These are phyloP conservation scores for Amauroascus verrucosus DNA, from an alignment of 2,329 filamentous ascomycete genomes.

Conservation along the genomic window DNA sequence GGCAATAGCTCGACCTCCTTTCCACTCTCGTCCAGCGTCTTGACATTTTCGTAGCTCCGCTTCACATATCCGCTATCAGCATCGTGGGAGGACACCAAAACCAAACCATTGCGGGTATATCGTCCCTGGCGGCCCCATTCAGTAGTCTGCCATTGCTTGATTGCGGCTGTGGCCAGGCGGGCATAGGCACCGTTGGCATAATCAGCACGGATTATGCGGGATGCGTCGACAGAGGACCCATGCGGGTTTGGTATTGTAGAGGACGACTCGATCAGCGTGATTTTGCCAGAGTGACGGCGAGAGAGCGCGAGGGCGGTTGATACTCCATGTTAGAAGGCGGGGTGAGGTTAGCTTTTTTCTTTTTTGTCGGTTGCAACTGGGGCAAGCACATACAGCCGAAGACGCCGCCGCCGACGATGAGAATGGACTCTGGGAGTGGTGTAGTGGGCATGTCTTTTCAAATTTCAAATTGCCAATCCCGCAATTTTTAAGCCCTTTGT, in stretches of 20 bases:
- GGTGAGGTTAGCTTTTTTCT: neutral
- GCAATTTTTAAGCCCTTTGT: too few species aligned
- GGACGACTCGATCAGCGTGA: slow-evolving; percentile 50
- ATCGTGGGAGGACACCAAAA: slow-evolving; percentile 31
- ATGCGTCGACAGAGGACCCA: slow-evolving; percentile 50
- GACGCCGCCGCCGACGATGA: slow-evolving; percentile 36
- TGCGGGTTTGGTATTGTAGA: slow-evolving; percentile 48
- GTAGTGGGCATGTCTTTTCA: slow-evolving; percentile 3
- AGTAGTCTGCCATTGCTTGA: slow-evolving; percentile 52
- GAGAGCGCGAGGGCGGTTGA: slow-evolving; percentile 60
- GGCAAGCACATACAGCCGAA: slow-evolving; percentile 31
- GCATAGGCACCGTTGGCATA: slow-evolving; percentile 74
- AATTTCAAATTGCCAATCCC: neutral
- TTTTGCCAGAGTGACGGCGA: slow-evolving; percentile 42
- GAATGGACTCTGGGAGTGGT: slow-evolving; percentile 28
- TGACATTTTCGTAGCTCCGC: slow-evolving; percentile 35
- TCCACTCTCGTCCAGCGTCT: slow-evolving; percentile 25
- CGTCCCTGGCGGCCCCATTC: slow-evolving; percentile 36
- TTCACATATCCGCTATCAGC: slow-evolving; percentile 28
- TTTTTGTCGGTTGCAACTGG: neutral
- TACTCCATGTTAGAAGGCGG: slow-evolving; percentile 27
- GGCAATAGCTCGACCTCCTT: slow-evolving; percentile 26
- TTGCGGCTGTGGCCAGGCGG: slow-evolving; percentile 59
- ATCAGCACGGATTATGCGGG: slow-evolving; percentile 59
- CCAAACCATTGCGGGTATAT: slow-evolving; percentile 36